A percentile compares a stretch with the other conserved stretches of the same genome.
Conservation (phyloP, 2,329 filamentous ascomycete species). For the Fusarium cicatricum region DNA sequence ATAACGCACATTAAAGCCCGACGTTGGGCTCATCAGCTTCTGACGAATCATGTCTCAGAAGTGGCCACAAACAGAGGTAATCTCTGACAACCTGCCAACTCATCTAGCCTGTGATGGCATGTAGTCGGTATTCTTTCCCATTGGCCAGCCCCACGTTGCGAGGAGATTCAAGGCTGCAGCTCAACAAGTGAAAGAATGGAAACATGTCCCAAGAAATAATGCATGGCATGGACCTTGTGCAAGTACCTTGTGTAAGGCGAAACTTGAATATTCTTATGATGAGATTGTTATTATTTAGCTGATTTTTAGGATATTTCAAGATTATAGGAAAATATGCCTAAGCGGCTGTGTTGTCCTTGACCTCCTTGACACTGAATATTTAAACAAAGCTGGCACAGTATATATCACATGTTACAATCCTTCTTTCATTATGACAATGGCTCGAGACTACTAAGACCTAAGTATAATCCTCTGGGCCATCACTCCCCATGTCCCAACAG, state of each 20-base stretch:
- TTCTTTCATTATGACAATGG: constrained; percentile 34
- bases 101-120: constrained; percentile 5
- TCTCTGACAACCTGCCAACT: constrained; percentile 21
- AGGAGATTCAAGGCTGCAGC: no score
- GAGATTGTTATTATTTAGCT: no score
- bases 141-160: neutral
- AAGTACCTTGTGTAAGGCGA: no score
- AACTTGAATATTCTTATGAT: no score
- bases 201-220: no score
- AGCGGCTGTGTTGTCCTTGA: no score
- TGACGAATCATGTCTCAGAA: constrained; percentile 15
- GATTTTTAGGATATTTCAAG: no score
- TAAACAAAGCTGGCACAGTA: neutral
- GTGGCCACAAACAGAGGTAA: no score
- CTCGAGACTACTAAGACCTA: constrained; percentile 24
- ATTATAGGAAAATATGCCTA: no score
- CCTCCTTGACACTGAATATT: no score
- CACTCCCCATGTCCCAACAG: constrained; percentile 30
- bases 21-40: neutral
- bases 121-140: neutral
- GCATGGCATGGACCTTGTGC: no score
- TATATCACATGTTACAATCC: constrained; percentile 17
- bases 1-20: neutral
- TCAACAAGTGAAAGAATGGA: no score
- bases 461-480: constrained; percentile 26